A percentile compares a stretch with the other conserved stretches of the same genome.
Conservation (phyloP, 352 stramenopile species). For the Globisporangium barbulae region DNA sequence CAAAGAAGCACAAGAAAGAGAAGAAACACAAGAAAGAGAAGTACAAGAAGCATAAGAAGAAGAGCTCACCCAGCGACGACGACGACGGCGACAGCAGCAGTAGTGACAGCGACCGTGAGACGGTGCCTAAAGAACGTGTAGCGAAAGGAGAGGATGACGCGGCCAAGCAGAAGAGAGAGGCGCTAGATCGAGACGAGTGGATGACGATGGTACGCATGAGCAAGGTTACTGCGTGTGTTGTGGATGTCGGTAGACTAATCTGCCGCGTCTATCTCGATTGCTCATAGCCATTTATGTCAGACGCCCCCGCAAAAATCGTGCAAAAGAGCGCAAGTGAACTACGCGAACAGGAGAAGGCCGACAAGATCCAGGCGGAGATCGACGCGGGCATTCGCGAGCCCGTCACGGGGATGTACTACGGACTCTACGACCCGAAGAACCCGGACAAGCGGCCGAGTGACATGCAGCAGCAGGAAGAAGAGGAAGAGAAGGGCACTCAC, state of each 20-base stretch:
- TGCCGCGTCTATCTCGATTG: not conserved
- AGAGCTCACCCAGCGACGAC: constrained; percentile 23
- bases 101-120: constrained; percentile 19
- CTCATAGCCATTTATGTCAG: constrained; percentile 44
- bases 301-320: constrained; percentile 18
- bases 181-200: constrained; percentile 68
- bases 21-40: constrained; percentile 40
- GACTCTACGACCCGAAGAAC: constrained; percentile 80
- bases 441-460: constrained; percentile 31
- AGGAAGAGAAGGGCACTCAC: constrained; percentile 9
- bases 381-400: constrained; percentile 69
- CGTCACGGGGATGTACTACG: constrained; percentile 76
- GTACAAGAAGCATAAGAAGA: constrained; percentile 28
- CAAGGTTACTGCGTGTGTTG: not conserved
- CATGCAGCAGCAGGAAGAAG: constrained; percentile 12
- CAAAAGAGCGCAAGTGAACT: constrained; percentile 42
- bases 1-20: constrained; percentile 23
- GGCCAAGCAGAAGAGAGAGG: constrained; percentile 5
- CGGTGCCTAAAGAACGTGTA: not conserved
- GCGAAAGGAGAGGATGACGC: not conserved
- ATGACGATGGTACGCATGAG: constrained; percentile 56
- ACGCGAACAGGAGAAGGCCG: constrained; percentile 39
- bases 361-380: constrained; percentile 73
- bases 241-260: not conserved
- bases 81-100: constrained; percentile 17